Evolutionary conservation across 1,284 basidiomycete species (phyloP).

Genomic region (Malassezia sympodialis): DNA sequence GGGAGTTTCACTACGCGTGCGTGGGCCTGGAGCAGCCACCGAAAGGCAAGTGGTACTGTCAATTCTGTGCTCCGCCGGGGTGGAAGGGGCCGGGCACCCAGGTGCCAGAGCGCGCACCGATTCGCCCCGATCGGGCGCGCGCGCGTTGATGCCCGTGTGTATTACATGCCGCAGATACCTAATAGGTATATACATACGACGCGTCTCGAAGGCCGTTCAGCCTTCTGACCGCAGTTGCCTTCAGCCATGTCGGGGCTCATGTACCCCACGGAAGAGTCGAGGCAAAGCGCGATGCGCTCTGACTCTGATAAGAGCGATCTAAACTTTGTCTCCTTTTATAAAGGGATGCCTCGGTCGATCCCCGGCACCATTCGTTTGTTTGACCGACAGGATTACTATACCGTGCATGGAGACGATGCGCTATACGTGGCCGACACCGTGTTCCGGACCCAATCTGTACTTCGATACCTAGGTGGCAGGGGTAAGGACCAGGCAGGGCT

Average conservation of each 20-base stretch:
- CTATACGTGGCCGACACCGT: conserved; percentile 73
- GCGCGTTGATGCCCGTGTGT: neutral
- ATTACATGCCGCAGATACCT: conserved; percentile 1
- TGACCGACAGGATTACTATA: conserved; percentile 64
- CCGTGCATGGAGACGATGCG: conserved; percentile 79
- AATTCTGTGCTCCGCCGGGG: conserved; percentile 32
- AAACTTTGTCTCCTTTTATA: conserved; percentile 35
- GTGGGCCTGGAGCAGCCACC: conserved; percentile 30
- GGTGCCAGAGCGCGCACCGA: conserved; percentile 20
- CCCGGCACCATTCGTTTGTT: conserved; percentile 43
- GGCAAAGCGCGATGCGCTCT: neutral
- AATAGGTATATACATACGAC: neutral
- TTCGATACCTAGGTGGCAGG: conserved; percentile 38
- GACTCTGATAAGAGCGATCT: conserved; percentile 27
- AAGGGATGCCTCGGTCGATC: conserved; percentile 21
- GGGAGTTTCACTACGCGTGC: conserved; percentile 40
- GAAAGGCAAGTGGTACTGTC: conserved; percentile 45
- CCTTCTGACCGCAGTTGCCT: neutral
- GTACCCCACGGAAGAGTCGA: conserved; percentile 31
- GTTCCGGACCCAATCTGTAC: conserved; percentile 46
- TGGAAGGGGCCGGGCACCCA: conserved; percentile 33
- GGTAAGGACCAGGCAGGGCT: conserved; percentile 21
- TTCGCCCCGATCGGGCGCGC: conserved; percentile 7
- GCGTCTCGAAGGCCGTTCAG: neutral
- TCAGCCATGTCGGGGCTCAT: conserved; percentile 40